phyloP scores from a whole-genome alignment of 495 filamentous ascomycete species.

The Saxispiralis lemnorum region DNA sequence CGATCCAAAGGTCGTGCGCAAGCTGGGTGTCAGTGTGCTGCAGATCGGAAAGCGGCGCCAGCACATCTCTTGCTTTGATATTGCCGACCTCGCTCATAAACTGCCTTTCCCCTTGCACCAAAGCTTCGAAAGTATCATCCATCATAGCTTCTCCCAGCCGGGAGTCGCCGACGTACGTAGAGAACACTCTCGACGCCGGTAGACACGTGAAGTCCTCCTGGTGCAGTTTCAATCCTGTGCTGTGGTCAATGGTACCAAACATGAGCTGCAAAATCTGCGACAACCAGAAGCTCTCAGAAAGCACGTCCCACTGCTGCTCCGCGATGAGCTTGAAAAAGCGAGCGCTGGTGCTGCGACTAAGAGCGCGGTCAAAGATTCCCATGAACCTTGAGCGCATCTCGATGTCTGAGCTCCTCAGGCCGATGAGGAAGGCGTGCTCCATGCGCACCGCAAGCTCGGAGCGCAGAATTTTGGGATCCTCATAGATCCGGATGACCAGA shows the following conservation, averaged over 20 bases:
- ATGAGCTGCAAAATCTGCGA: conserved; percentile 83
- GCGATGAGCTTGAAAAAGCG: conserved; percentile 73
- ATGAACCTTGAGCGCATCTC: conserved; percentile 95
- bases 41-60: conserved; percentile 82
- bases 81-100: conserved; percentile 71
- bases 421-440: conserved; percentile 95
- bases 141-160: conserved; percentile 55
- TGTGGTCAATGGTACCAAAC: conserved; percentile 78
- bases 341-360: conserved; percentile 70
- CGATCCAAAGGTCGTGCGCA: conserved; percentile 74
- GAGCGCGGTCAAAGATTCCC: conserved; percentile 77
- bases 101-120: conserved; percentile 59
- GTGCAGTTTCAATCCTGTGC: conserved; percentile 53
- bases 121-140: conserved; percentile 62
- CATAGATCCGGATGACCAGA: conserved; percentile 91
- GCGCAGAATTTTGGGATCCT: conserved; percentile 82
- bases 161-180: conserved; percentile 49
- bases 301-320: conserved; percentile 93
- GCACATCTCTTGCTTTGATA: conserved; percentile 65
- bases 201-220: conserved; percentile 65
- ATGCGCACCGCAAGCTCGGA: conserved; percentile 91
- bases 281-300: conserved; percentile 90
- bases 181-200: conserved; percentile 50
- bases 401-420: conserved; percentile 80
- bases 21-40: conserved; percentile 73